Evolutionary conservation across 2,329 filamentous ascomycete species (phyloP).

Genomic region (Tolypocladium pustulatum): DNA sequence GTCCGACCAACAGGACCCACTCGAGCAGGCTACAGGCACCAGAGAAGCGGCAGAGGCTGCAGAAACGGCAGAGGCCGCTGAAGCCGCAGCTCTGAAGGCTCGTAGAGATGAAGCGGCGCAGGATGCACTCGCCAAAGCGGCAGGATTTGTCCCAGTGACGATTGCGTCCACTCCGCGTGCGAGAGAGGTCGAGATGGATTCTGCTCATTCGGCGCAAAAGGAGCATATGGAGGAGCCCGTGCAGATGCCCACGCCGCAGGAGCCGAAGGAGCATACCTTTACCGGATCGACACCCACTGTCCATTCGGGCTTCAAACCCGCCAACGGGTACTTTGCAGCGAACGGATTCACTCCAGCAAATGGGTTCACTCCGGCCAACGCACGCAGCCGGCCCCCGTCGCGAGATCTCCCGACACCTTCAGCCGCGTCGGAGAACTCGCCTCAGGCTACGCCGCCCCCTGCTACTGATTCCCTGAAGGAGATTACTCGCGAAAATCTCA

Average conservation of each 20-base stretch:
- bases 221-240: conserved; percentile 11
- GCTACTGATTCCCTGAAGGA: conserved; percentile 11
- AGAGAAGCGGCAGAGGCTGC: background rate
- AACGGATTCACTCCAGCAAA: conserved; percentile 1
- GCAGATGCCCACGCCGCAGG: conserved; percentile 15
- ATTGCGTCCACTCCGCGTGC: background rate
- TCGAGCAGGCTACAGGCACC: background rate
- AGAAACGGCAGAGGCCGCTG: background rate
- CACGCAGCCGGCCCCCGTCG: conserved; percentile 15
- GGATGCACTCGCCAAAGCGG: conserved; percentile 1
- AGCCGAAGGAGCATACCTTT: conserved; percentile 10
- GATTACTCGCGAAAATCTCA: conserved; percentile 35
- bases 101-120: background rate
- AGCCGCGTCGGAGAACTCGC: conserved; percentile 15
- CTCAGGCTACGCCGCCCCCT: conserved; percentile 10
- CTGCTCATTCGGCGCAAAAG: conserved; percentile 3
- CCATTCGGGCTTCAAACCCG: background rate
- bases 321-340: background rate
- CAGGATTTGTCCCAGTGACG: conserved; percentile 1
- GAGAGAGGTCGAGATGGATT: background rate
- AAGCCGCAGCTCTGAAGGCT: background rate
- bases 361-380: conserved; percentile 22
- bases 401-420: conserved; percentile 17
- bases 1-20: background rate
- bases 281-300: background rate